These are phyloP conservation scores for Pestalotiopsis sp. DNA, from an alignment of 2,329 filamentous ascomycete genomes.

Conservation along the genomic window DNA sequence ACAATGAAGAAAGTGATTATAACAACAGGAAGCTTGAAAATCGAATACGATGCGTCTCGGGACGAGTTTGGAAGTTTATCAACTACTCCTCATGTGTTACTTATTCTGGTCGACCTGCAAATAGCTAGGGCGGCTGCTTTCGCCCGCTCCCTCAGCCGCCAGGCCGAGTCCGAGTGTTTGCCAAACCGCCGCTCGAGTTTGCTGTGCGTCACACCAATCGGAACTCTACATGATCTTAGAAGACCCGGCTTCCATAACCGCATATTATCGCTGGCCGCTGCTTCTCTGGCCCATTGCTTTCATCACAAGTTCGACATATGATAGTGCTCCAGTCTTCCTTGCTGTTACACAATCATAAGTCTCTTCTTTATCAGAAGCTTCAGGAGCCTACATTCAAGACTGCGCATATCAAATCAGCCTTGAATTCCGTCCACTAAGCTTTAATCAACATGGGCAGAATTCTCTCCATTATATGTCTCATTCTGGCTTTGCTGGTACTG, in stretches of 20 bases:
- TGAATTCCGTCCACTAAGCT: too few species aligned
- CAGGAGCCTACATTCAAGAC: too few species aligned
- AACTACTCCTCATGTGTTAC: background rate
- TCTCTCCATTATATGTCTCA: too few species aligned
- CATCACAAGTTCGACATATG: background rate
- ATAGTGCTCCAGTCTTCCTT: too few species aligned
- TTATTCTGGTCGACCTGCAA: background rate
- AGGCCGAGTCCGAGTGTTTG: background rate
- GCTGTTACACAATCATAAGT: too few species aligned
- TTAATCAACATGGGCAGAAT: too few species aligned
- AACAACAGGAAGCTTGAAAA: background rate
- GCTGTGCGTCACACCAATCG: background rate
- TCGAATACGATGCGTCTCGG: background rate
- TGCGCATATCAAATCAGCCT: too few species aligned
- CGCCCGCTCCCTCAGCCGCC: background rate
- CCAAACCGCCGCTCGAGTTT: background rate
- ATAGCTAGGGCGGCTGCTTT: background rate
- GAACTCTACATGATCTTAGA: background rate
- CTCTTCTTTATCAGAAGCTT: too few species aligned
- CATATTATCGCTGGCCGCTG: background rate
- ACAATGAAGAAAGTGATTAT: background rate
- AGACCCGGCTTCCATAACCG: background rate
- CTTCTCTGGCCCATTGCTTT: background rate
- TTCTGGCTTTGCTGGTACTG: too few species aligned
- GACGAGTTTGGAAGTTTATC: background rate